Conservation (phyloP, 306 rosid species). For the Rubus idaeus region DNA sequence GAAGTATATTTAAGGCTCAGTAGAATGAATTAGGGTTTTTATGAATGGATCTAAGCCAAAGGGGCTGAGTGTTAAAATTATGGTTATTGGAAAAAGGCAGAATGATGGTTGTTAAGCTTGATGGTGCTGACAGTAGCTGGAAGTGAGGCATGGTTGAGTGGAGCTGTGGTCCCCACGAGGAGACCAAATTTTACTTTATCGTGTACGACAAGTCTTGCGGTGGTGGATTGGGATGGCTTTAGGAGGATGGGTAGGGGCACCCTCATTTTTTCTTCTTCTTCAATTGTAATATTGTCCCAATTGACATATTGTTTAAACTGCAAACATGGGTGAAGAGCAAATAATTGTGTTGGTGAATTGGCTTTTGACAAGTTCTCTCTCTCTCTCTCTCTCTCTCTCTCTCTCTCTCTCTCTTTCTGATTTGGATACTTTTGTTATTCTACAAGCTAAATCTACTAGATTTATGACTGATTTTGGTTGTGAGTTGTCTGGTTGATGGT, state of each 20-base stretch:
- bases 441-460: not conserved
- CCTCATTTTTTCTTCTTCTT: not conserved
- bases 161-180: not conserved
- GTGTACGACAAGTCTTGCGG: not conserved
- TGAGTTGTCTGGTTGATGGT: not conserved
- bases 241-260: not conserved
- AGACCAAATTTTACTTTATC: not conserved
- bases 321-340: not conserved
- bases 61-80: not conserved
- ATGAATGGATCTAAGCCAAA: not conserved
- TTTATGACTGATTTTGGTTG: not conserved
- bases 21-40: not conserved
- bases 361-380: not conserved
- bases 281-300: not conserved
- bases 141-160: not conserved
- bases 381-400: not conserved
- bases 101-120: not conserved
- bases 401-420: not conserved
- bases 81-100: not conserved
- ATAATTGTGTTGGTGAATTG: not conserved
- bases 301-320: not conserved
- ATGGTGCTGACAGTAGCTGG: not conserved
- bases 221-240: not conserved
- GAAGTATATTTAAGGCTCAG: not conserved
- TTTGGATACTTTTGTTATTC: not conserved